phyloP scores from a whole-genome alignment of 1,139 yeast genomes.

The Casaregolazyma suthepensis region DNA sequence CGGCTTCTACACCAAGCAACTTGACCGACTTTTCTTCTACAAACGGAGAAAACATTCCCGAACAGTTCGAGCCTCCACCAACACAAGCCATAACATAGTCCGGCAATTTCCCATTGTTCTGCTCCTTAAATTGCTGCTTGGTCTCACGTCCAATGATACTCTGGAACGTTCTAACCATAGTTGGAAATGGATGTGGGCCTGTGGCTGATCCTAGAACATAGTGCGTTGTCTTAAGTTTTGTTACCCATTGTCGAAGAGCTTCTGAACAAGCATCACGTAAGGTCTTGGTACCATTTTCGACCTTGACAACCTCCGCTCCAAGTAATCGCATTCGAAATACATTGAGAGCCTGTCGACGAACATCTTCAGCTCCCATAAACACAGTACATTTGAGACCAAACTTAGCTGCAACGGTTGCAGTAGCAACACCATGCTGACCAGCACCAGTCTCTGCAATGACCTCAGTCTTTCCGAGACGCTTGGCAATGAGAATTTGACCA shows the following conservation, averaged over 20 bases:
- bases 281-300: slow-evolving; percentile 90
- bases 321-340: slow-evolving; percentile 95
- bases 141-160: slow-evolving; percentile 94
- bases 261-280: slow-evolving; percentile 97
- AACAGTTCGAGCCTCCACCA: slow-evolving; percentile 97
- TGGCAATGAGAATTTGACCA: slow-evolving; percentile 90
- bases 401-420: slow-evolving; percentile 98
- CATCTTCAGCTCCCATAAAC: slow-evolving; percentile 99
- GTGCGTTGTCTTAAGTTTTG: slow-evolving; percentile 78
- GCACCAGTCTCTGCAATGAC: slow-evolving; percentile 99
- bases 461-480: slow-evolving; percentile 81
- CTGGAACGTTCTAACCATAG: slow-evolving; percentile 96
- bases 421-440: slow-evolving; percentile 99
- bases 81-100: slow-evolving; percentile 96
- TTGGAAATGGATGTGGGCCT: slow-evolving; percentile 99
- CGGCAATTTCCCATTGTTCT: slow-evolving; percentile 78
- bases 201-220: slow-evolving; percentile 97
- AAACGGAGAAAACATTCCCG: slow-evolving; percentile 94
- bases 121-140: slow-evolving; percentile 75
- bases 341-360: slow-evolving; percentile 94
- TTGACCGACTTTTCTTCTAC: slow-evolving; percentile 72
- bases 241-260: slow-evolving; percentile 94
- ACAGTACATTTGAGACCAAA: slow-evolving; percentile 95
- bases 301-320: slow-evolving; percentile 93
- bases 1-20: slow-evolving; percentile 95